Evolutionary conservation across 495 filamentous ascomycete species (phyloP), one percentile per base, ranked within the genome.

Genomic region (Hypoxylon perforatum): DNA sequence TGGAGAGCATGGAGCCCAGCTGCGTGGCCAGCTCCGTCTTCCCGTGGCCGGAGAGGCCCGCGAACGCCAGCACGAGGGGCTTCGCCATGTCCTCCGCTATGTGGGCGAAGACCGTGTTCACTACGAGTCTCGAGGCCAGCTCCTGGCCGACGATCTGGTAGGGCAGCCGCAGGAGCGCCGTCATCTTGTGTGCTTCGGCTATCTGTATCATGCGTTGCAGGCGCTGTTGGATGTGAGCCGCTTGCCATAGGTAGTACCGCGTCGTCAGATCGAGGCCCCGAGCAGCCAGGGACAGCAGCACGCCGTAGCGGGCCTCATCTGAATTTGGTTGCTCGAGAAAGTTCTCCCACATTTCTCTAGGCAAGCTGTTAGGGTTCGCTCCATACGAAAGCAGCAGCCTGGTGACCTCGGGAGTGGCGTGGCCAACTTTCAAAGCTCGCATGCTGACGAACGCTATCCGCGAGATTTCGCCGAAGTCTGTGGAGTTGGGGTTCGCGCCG

Each of bases 31-130:
- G 60, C 38, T 86, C 81, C 0, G 83, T 84, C 64, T 84, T 86
- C 0, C 81, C 83, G 54, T 85, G 83, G 0, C 83, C 81, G 55
- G 79, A 81, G 1, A 75, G 71, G 0, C 83, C 83, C 0, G 77
- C 76, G 45, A 83, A 79, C n/a, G 75, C 65, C 1, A 84, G 44
- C 7, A 84, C 73, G 1, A 85, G 62, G 10, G 75, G 74, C 39
- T 48, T 46, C 38, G 63, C 57, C 0, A 36, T 57, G 5, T 54
- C 38, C 12, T 61, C 12, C 22, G 70, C 48, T 18, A 81, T 47
- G 33, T 81, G 74, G 15, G 55, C 63, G 9, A 75, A 61, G 21
- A 82, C 22, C 10, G 68, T 73, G 11, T 73, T 53, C 18, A 73
- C 22, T 0, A 83, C 52, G 8, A 68, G 42, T 1, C 65, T 68